Evolutionary conservation across 2,329 filamentous ascomycete genomes (phyloP).

Genomic region (Phoma sp.): DNA sequence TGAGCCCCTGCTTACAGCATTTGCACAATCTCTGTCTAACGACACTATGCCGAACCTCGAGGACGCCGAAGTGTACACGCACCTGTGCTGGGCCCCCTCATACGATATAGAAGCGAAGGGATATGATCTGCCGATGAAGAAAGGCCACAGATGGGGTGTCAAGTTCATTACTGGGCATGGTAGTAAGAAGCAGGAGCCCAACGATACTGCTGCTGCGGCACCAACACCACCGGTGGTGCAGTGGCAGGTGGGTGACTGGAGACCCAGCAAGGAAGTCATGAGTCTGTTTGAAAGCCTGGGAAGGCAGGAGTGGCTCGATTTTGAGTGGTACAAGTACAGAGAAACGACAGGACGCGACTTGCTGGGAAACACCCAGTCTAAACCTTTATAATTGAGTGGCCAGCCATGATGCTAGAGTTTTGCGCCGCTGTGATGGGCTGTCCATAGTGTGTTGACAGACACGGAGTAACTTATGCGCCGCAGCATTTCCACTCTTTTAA

Average conservation of each 20-base stretch:
- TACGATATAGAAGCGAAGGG: conserved; percentile 11
- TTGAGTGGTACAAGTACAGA: background rate
- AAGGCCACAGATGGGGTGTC: conserved; percentile 20
- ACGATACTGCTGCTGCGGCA: conserved; percentile 8
- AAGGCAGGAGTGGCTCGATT: conserved; percentile 17
- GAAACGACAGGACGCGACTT: background rate
- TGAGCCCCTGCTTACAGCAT: too few species aligned
- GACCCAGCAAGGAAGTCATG: conserved; percentile 17
- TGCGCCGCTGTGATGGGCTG: too few species aligned
- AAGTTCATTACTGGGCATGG: conserved; percentile 16
- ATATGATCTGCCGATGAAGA: conserved; percentile 10
- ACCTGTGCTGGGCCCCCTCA: background rate
- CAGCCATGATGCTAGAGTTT: too few species aligned
- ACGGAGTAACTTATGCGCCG: too few species aligned
- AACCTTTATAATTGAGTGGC: too few species aligned
- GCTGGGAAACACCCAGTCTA: background rate
- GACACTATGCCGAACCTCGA: too few species aligned
- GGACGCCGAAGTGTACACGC: too few species aligned
- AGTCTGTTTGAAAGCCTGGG: conserved; percentile 18
- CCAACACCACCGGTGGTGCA: conserved; percentile 16
- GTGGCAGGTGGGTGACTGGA: conserved; percentile 22
- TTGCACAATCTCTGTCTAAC: too few species aligned
- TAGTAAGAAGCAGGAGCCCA: background rate
- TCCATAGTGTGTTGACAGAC: too few species aligned
- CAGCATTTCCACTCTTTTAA: too few species aligned